Percentiles rank a stretch among this genome's conserved stretches.
Conservation (phyloP, 805 yeast species). For the Pichia ethanolica region DNA sequence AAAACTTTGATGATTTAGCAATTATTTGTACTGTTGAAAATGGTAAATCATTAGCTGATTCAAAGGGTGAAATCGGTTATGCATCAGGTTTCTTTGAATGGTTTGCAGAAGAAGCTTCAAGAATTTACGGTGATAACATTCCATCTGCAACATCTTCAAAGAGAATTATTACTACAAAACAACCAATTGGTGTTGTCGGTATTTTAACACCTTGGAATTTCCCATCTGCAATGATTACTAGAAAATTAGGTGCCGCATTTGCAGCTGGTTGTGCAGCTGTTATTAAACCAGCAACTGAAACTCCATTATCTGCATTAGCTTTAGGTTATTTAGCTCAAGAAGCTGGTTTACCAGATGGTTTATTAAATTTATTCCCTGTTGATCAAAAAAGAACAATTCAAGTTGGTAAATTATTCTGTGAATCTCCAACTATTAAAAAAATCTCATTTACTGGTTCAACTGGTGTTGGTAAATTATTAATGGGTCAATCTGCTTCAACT, state of each 20-base stretch:
- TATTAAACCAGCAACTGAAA: conserved; percentile 70
- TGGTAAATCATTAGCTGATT: conserved; percentile 63
- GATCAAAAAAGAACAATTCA: conserved; percentile 53
- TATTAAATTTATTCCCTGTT: conserved; percentile 76
- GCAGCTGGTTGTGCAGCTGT: conserved; percentile 72
- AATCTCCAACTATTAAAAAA: conserved; percentile 77
- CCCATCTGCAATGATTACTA: conserved; percentile 71
- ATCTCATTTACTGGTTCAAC: conserved; percentile 95
- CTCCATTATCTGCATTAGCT: conserved; percentile 76
- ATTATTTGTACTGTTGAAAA: conserved; percentile 67
- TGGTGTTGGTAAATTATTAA: conserved; percentile 69
- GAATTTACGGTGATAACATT: conserved; percentile 68
- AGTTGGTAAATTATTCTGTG: conserved; percentile 73
- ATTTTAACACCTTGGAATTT: conserved; percentile 83
- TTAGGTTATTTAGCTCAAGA: conserved; percentile 61
- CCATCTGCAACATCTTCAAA: conserved; percentile 47
- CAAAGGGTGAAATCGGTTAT: conserved; percentile 60
- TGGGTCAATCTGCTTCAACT: conserved; percentile 61
- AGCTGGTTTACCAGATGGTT: conserved; percentile 91
- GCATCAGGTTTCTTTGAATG: conserved; percentile 71
- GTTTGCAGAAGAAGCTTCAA: conserved; percentile 71
- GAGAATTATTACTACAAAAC: conserved; percentile 59
- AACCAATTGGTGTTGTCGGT: conserved; percentile 78
- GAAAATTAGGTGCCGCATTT: conserved; percentile 77
- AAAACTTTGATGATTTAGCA: conserved; percentile 55